A percentile compares a stretch with the other conserved stretches of the same genome.
These are phyloP conservation scores for Aureobasidium pullulans DNA, from an alignment of 2,329 filamentous ascomycete species.

Conservation along the genomic window DNA sequence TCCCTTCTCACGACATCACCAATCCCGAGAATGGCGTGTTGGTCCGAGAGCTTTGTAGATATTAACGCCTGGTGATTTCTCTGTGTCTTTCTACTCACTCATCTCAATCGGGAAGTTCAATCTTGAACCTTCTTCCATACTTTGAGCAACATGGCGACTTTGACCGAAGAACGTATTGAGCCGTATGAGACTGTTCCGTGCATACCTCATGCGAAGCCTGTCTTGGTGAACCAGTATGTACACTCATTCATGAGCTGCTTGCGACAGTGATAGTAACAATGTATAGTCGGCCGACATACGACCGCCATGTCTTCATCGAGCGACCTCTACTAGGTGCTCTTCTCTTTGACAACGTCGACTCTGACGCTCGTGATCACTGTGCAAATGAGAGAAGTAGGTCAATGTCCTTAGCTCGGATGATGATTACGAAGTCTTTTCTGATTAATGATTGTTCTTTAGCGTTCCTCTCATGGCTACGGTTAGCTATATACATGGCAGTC, in stretches of 20 bases:
- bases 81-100: no score
- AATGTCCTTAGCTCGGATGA: background rate
- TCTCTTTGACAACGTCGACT: constrained; percentile 66
- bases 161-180: constrained; percentile 1
- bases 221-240: constrained; percentile 9
- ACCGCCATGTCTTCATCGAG: constrained; percentile 46
- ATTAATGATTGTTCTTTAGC: constrained; percentile 27
- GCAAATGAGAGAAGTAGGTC: constrained; percentile 63
- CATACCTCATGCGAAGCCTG: constrained; percentile 9
- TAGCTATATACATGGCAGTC: constrained; percentile 84
- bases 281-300: constrained; percentile 23
- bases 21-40: background rate
- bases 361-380: constrained; percentile 70
- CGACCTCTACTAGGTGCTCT: constrained; percentile 60
- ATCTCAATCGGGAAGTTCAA: no score
- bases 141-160: background rate
- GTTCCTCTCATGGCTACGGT: constrained; percentile 84
- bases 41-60: background rate
- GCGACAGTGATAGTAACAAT: background rate
- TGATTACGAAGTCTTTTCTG: background rate
- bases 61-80: background rate
- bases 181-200: background rate
- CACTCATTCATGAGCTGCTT: no score
- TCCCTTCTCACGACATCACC: background rate
- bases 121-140: no score